Evolutionary conservation across 257 asterid genomes (phyloP).

Genomic region (Oldenlandia corymbosa): DNA sequence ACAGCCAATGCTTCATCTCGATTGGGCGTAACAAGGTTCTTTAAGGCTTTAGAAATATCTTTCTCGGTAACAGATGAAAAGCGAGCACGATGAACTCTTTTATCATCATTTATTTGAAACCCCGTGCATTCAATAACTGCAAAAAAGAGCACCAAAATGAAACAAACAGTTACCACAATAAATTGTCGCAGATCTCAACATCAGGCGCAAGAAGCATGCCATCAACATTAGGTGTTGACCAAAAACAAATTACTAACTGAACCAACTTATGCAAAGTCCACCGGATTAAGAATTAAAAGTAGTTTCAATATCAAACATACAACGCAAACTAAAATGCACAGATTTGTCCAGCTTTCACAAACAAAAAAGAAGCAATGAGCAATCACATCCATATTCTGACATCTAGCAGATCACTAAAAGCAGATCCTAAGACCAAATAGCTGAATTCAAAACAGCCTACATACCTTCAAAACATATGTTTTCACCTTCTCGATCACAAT

Average conservation of each 20-base stretch:
- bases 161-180: not conserved
- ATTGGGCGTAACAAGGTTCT: slow-evolving; percentile 67
- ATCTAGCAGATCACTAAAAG: not conserved
- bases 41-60: slow-evolving; percentile 77
- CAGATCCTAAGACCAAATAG: not conserved
- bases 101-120: slow-evolving; percentile 51
- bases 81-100: slow-evolving; percentile 72
- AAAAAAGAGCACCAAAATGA: slow-evolving; percentile 16
- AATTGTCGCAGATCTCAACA: not conserved
- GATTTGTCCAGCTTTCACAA: not conserved
- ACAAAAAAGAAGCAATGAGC: not conserved
- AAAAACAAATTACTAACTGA: not conserved
- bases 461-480: slow-evolving; percentile 96
- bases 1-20: slow-evolving; percentile 85
- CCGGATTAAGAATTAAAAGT: not conserved
- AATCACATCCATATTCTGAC: not conserved
- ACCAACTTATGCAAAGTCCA: not conserved
- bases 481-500: slow-evolving; percentile 97
- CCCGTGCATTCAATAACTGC: slow-evolving; percentile 81
- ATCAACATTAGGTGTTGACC: not conserved
- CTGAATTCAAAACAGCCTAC: slow-evolving; percentile 10
- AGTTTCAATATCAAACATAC: not conserved
- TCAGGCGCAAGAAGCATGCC: not conserved
- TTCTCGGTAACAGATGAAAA: slow-evolving; percentile 90
- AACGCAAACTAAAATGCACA: not conserved